phyloP scores from a whole-genome alignment of 352 stramenopile species.

The Globisporangium irregulare region DNA sequence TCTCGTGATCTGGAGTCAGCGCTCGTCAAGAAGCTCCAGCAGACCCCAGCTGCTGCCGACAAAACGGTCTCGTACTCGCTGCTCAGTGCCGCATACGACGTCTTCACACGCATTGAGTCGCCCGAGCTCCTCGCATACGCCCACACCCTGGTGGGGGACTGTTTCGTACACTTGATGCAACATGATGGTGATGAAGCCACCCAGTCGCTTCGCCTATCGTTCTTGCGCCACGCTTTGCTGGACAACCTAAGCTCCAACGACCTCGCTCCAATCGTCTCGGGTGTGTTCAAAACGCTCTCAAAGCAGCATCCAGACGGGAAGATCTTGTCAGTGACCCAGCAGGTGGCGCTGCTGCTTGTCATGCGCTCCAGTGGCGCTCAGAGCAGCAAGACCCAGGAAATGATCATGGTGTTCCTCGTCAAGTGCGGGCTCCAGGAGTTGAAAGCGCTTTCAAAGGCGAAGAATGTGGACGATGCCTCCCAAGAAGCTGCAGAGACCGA shows the following conservation, averaged over 20 bases:
- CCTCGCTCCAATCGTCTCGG: slow-evolving; percentile 7
- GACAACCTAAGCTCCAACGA: neutral
- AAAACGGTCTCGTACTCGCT: slow-evolving; percentile 9
- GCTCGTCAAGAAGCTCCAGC: slow-evolving; percentile 4
- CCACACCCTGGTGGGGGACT: slow-evolving; percentile 10
- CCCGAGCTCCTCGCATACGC: slow-evolving; percentile 9
- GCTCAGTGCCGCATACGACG: slow-evolving; percentile 12
- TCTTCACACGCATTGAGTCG: slow-evolving; percentile 22
- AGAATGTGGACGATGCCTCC: neutral
- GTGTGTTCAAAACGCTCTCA: slow-evolving; percentile 28
- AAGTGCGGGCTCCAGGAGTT: slow-evolving; percentile 17
- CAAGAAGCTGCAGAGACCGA: neutral
- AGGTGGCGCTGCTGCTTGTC: slow-evolving; percentile 36
- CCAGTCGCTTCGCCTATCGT: slow-evolving; percentile 9
- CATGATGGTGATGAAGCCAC: neutral
- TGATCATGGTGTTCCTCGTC: slow-evolving; percentile 15
- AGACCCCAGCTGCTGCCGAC: neutral
- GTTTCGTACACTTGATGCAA: slow-evolving; percentile 13
- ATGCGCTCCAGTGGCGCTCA: slow-evolving; percentile 19
- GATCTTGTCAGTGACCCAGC: slow-evolving; percentile 28
- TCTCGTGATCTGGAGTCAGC: slow-evolving; percentile 7
- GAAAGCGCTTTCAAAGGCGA: slow-evolving; percentile 6
- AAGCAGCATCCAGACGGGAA: slow-evolving; percentile 20
- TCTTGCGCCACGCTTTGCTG: slow-evolving; percentile 21
- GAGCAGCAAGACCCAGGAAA: slow-evolving; percentile 11